Evolutionary conservation across 305 asterid genomes (phyloP).

Genomic region (Fraxinus platypoda): DNA sequence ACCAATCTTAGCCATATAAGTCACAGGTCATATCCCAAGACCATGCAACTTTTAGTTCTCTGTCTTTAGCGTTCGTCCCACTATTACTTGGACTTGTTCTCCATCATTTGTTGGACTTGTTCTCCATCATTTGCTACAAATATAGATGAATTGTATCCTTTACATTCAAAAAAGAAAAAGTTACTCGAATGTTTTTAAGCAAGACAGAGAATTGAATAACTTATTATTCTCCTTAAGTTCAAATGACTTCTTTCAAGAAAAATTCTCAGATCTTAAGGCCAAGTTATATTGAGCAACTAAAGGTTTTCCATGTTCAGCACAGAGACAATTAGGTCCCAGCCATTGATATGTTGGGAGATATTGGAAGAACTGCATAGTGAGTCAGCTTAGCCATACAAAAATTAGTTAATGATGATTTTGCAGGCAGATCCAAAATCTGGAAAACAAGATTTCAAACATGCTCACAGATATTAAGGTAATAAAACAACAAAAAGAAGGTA

Average conservation of each 20-base stretch:
- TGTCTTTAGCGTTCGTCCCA: not conserved
- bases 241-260: not conserved
- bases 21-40: not conserved
- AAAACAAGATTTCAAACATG: not conserved
- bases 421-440: not conserved
- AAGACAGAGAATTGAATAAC: not conserved
- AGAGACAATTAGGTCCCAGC: not conserved
- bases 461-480: not conserved
- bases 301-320: not conserved
- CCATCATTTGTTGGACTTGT: not conserved
- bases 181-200: not conserved
- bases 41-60: not conserved
- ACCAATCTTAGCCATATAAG: not conserved
- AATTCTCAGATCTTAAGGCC: not conserved
- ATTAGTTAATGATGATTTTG: not conserved
- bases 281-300: not conserved
- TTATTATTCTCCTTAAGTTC: not conserved
- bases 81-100: not conserved
- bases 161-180: not conserved
- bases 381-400: not conserved
- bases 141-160: not conserved
- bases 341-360: not conserved
- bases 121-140: not conserved
- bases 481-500: not conserved
- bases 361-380: not conserved